A percentile compares a stretch with the other conserved stretches of the same genome.
phyloP scores from a whole-genome alignment of 2,329 filamentous ascomycete genomes.

The Trichoderma sp. region DNA sequence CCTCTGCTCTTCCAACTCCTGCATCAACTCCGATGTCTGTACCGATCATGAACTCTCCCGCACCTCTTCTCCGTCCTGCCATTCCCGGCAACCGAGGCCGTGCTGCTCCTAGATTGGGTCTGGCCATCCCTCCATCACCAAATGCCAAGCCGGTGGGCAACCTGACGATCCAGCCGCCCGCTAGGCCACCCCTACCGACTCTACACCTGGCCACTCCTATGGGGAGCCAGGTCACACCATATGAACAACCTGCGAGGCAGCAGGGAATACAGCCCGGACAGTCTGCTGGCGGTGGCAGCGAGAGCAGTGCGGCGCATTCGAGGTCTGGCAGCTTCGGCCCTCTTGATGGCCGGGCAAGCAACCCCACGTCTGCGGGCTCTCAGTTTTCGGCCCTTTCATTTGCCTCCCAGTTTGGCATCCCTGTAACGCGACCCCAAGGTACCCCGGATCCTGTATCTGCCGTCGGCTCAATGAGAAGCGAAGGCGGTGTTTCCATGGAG shows the following conservation, averaged over 20 bases:
- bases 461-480: slow-evolving; percentile 75
- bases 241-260: slow-evolving; percentile 59
- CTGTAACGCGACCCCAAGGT: slow-evolving; percentile 60
- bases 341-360: slow-evolving; percentile 71
- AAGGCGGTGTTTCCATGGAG: slow-evolving; percentile 75
- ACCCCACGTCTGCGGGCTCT: slow-evolving; percentile 82
- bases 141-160: slow-evolving; percentile 73
- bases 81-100: slow-evolving; percentile 68
- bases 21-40: slow-evolving; percentile 38
- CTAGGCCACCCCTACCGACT: slow-evolving; percentile 64
- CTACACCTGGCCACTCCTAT: slow-evolving; percentile 85
- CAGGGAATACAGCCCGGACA: slow-evolving; percentile 56
- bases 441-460: slow-evolving; percentile 85
- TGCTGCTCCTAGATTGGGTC: slow-evolving; percentile 73
- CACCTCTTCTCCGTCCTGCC: slow-evolving; percentile 78
- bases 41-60: slow-evolving; percentile 69
- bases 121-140: slow-evolving; percentile 86
- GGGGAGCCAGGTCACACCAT: slow-evolving; percentile 72
- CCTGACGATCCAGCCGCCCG: slow-evolving; percentile 37
- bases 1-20: slow-evolving; percentile 29
- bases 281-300: slow-evolving; percentile 74
- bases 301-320: slow-evolving; percentile 75
- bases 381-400: slow-evolving; percentile 83
- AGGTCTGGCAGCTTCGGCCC: slow-evolving; percentile 81
- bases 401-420: slow-evolving; percentile 68